Conservation (phyloP, 768 basidiomycete species). For the Porphyrellus cyaneotinctus region DNA sequence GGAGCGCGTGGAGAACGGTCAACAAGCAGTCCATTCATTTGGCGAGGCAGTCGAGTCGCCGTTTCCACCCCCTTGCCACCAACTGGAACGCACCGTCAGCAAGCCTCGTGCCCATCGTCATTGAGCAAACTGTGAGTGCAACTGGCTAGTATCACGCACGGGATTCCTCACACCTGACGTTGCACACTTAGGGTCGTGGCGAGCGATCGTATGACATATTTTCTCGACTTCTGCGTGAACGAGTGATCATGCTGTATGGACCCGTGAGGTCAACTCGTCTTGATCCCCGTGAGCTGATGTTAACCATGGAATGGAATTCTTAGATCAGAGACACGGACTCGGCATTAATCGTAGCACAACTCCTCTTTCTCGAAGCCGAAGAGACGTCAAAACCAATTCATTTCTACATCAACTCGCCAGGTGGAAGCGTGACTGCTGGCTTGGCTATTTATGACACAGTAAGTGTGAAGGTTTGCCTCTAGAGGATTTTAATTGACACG, state of each 20-base stretch:
- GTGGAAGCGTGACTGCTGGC: constrained; percentile 93
- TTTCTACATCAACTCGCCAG: constrained; percentile 95
- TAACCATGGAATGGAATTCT: constrained; percentile 9
- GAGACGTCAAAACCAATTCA: constrained; percentile 93
- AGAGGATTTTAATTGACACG: constrained; percentile 15
- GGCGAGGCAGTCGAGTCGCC: constrained; percentile 31
- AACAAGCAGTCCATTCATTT: constrained; percentile 13
- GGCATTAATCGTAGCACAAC: constrained; percentile 83
- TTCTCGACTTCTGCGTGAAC: constrained; percentile 85
- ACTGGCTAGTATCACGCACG: constrained; percentile 3
- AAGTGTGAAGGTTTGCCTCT: constrained; percentile 26
- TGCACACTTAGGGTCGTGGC: constrained; percentile 60
- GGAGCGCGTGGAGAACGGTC: constrained; percentile 24
- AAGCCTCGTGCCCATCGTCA: constrained; percentile 85
- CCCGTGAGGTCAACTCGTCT: constrained; percentile 53
- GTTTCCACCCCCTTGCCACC: constrained; percentile 52
- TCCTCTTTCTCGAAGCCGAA: constrained; percentile 94
- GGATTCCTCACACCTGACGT: constrained; percentile 11
- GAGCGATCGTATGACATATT: constrained; percentile 95
- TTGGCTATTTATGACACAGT: constrained; percentile 98
- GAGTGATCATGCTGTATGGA: constrained; percentile 94
- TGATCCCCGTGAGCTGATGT: constrained; percentile 8
- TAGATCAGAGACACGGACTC: constrained; percentile 91
- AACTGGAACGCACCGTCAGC: constrained; percentile 45
- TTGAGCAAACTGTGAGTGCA: constrained; percentile 77